phyloP scores from a whole-genome alignment of 352 stramenopile species.

The Stramenopiles sp. region DNA sequence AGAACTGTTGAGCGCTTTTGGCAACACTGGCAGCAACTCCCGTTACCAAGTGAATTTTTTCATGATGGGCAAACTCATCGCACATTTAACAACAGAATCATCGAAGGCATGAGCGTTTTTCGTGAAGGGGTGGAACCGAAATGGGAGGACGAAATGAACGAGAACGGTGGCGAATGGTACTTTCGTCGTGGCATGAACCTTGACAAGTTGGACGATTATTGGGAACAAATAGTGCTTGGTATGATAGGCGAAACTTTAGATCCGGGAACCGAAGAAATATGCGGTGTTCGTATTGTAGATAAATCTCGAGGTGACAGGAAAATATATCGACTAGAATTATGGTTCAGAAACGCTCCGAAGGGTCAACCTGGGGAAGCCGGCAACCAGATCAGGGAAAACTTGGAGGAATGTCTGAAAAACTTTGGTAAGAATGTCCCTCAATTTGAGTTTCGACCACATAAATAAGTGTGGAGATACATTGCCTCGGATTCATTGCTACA shows the following conservation, averaged over 20 bases:
- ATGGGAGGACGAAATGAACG: constrained; percentile 68
- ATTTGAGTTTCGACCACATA: no score
- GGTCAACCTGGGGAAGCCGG: constrained; percentile 23
- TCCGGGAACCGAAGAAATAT: constrained; percentile 50
- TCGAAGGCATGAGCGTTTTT: constrained; percentile 78
- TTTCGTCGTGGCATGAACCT: constrained; percentile 34
- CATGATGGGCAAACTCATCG: constrained; percentile 47
- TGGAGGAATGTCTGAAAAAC: constrained; percentile 30
- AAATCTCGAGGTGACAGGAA: constrained; percentile 32
- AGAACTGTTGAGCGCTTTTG: constrained; percentile 63
- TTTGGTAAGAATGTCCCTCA: no score
- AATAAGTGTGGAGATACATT: no score
- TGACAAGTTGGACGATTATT: constrained; percentile 56
- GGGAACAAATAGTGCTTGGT: constrained; percentile 63
- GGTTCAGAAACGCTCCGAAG: constrained; percentile 29
- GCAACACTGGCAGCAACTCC: constrained; percentile 70
- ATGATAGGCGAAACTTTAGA: constrained; percentile 67
- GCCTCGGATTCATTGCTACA: no score
- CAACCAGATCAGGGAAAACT: constrained; percentile 27
- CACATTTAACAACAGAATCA: constrained; percentile 63
- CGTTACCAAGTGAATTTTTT: constrained; percentile 41
- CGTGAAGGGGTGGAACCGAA: constrained; percentile 62
- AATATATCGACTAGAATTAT: constrained; percentile 41
- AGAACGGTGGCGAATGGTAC: constrained; percentile 56
- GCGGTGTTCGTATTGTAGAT: constrained; percentile 64